These are phyloP conservation scores for Rhizophora apiculata DNA, from an alignment of 345 rosid genomes.

Conservation along the genomic window DNA sequence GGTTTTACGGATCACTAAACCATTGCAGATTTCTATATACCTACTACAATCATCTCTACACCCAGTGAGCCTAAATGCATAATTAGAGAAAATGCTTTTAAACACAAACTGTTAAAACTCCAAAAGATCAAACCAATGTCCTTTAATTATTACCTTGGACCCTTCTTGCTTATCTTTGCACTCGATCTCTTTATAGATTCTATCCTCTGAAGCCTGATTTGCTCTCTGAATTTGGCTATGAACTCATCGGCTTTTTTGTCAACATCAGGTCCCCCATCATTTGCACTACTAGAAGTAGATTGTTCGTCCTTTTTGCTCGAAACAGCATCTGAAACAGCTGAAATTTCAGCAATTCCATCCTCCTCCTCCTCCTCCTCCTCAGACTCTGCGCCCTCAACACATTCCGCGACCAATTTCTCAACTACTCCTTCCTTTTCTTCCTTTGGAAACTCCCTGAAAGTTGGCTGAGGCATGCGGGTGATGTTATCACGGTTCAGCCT, in stretches of 20 bases:
- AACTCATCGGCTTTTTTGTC: conserved; percentile 96
- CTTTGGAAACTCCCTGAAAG: conserved; percentile 30
- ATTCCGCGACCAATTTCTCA: conserved; percentile 38
- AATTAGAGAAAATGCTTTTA: neutral
- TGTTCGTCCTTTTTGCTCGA: conserved; percentile 17
- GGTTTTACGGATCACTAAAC: conserved; percentile 13
- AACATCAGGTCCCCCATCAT: conserved; percentile 69
- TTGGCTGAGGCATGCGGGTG: conserved; percentile 21
- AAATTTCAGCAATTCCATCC: conserved; percentile 14
- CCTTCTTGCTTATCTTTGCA: conserved; percentile 14
- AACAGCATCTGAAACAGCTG: conserved; percentile 4
- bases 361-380: conserved; percentile 33
- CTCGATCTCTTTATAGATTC: conserved; percentile 60
- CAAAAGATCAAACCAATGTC: neutral
- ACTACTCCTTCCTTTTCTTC: conserved; percentile 22
- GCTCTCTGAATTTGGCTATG: conserved; percentile 98
- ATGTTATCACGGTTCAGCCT: conserved; percentile 19
- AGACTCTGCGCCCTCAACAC: conserved; percentile 26
- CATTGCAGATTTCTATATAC: conserved; percentile 22
- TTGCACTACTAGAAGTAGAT: conserved; percentile 21
- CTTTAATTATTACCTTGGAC: conserved; percentile 1
- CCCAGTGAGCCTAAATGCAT: conserved; percentile 10
- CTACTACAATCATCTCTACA: neutral
- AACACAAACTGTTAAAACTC: conserved; percentile 2
- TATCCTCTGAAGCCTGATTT: conserved; percentile 93